Evolutionary conservation across 2,329 filamentous ascomycete species (phyloP).

Genomic region (Ploettnerulaceae sp.): DNA sequence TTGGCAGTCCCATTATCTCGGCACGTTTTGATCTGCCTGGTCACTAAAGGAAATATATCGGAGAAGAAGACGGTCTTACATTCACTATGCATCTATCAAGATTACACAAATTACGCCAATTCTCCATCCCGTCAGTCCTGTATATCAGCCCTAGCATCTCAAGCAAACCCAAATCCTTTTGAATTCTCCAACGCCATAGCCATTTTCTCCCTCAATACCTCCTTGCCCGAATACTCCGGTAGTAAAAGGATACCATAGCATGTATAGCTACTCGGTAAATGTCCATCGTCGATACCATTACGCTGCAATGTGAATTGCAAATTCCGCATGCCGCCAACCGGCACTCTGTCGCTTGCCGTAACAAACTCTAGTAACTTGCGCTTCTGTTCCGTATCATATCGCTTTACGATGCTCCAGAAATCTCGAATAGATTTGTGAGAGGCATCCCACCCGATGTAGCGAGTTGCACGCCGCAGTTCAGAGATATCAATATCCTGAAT

Average conservation of each 20-base stretch:
- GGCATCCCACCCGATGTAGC: conserved; percentile 77
- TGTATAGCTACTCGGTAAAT: conserved; percentile 81
- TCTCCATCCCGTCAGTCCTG: not conserved
- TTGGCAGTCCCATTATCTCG: too few species aligned
- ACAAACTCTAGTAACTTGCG: conserved; percentile 85
- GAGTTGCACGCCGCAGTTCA: conserved; percentile 64
- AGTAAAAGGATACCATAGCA: conserved; percentile 87
- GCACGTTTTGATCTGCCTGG: too few species aligned
- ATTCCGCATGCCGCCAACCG: conserved; percentile 77
- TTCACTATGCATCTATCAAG: not conserved
- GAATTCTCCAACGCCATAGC: conserved; percentile 83
- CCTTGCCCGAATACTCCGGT: conserved; percentile 71
- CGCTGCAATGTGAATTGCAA: conserved; percentile 80
- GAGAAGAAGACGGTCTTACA: too few species aligned
- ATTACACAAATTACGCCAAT: not conserved
- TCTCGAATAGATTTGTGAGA: conserved; percentile 64
- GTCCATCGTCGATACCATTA: conserved; percentile 60
- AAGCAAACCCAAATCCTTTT: conserved; percentile 83
- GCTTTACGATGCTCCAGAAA: conserved; percentile 79
- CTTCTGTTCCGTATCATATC: conserved; percentile 64
- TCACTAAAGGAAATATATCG: too few species aligned
- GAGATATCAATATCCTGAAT: conserved; percentile 72
- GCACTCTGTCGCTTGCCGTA: conserved; percentile 85
- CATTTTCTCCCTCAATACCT: conserved; percentile 68
- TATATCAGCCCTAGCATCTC: not conserved